A percentile compares a stretch with the other conserved stretches of the same genome.
Evolutionary conservation across 1,284 basidiomycete species (phyloP).

Genomic region (Baeospora myosura): DNA sequence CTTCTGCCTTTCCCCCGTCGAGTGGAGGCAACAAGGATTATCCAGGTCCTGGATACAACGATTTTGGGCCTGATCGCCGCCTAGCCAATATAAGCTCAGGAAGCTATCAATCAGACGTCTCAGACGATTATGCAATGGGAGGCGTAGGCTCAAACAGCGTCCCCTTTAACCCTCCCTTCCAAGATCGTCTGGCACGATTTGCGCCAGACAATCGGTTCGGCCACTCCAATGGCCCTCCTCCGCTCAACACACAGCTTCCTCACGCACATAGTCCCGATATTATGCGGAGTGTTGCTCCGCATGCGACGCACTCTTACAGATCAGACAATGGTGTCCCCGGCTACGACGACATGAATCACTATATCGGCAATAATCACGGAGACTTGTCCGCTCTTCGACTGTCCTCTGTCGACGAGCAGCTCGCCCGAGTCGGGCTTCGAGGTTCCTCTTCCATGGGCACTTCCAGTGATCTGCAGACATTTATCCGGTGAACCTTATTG

Average conservation of each 20-base stretch:
- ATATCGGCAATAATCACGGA: constrained; percentile 42
- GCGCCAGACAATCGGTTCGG: constrained; percentile 40
- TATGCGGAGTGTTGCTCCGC: constrained; percentile 58
- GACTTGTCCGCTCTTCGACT: constrained; percentile 55
- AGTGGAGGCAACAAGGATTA: constrained; percentile 57
- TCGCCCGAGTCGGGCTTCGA: constrained; percentile 60
- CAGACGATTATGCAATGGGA: constrained; percentile 56
- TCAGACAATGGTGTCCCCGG: constrained; percentile 37
- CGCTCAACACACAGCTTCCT: constrained; percentile 36
- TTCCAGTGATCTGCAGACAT: constrained; percentile 68
- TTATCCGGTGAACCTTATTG: constrained; percentile 55
- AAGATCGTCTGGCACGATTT: constrained; percentile 51
- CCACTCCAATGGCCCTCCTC: constrained; percentile 32
- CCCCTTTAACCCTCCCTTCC: constrained; percentile 45
- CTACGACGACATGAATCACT: constrained; percentile 53
- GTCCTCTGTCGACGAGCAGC: constrained; percentile 51
- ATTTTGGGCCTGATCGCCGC: constrained; percentile 52
- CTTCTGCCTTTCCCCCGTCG: constrained; percentile 47
- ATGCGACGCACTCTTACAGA: constrained; percentile 54
- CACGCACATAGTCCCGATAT: constrained; percentile 40
- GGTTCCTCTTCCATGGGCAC: constrained; percentile 47
- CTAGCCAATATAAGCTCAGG: too few relatives aligned
- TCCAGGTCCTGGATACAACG: constrained; percentile 39
- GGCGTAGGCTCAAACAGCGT: constrained; percentile 37
- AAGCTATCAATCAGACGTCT: constrained; percentile 52